A percentile compares a stretch with the other conserved stretches of the same genome.
Evolutionary conservation across 345 rosid genomes (phyloP).

Genomic region (Crucihimalaya himalaica): DNA sequence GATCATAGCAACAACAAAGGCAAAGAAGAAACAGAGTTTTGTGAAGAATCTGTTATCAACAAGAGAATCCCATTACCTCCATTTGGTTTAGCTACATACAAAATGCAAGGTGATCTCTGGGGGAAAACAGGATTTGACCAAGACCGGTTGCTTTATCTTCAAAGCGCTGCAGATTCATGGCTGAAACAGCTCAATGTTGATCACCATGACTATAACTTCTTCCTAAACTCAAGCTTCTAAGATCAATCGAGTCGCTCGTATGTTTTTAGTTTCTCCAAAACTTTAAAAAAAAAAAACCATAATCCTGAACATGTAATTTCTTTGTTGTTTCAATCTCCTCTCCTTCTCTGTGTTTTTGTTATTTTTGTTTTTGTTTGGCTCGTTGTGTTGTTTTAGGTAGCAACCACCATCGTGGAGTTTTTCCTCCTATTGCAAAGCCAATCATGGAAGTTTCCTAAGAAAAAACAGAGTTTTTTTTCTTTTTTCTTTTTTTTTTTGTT

Average conservation of each 20-base stretch:
- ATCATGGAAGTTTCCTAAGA: constrained; percentile 31
- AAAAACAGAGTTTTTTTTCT: not conserved
- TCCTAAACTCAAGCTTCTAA: constrained; percentile 39
- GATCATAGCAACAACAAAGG: constrained; percentile 59
- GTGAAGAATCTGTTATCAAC: constrained; percentile 30
- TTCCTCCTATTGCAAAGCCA: constrained; percentile 31
- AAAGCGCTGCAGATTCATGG: constrained; percentile 74
- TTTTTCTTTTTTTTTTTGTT: not conserved
- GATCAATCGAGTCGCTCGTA: not conserved
- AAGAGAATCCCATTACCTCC: constrained; percentile 54
- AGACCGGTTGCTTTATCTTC: constrained; percentile 49
- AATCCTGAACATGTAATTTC: constrained; percentile 19
- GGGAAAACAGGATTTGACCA: constrained; percentile 46
- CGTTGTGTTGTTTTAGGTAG: constrained; percentile 37
- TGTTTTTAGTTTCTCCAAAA: not conserved
- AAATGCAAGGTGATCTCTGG: constrained; percentile 87
- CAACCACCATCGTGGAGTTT: constrained; percentile 27
- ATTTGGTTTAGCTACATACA: constrained; percentile 67
- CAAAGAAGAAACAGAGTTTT: constrained; percentile 31
- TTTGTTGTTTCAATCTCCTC: constrained; percentile 1
- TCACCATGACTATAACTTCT: constrained; percentile 74
- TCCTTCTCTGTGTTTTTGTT: not conserved
- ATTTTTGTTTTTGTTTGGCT: not conserved
- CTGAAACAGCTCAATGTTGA: constrained; percentile 69
- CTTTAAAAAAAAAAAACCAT: not conserved